These are phyloP conservation scores for Tricholoma hemisulphureum DNA, from an alignment of 768 basidiomycete genomes.

Conservation along the genomic window DNA sequence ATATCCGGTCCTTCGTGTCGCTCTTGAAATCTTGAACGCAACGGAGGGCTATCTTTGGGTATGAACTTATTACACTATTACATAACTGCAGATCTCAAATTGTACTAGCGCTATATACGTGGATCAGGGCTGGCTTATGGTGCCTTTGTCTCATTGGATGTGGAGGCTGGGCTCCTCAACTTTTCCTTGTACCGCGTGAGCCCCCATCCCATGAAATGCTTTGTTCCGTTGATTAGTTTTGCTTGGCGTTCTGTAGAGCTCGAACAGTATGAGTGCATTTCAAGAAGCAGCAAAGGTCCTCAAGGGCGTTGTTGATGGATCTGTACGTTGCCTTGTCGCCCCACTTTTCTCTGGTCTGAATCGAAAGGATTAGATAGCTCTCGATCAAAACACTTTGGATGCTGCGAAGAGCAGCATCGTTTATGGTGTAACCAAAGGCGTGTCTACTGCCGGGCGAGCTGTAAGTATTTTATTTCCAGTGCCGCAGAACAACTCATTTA, in stretches of 20 bases:
- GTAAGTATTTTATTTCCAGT: constrained; percentile 43
- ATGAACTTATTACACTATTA: constrained; percentile 11
- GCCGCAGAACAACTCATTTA: background rate
- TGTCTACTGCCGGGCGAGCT: constrained; percentile 85
- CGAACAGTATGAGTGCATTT: constrained; percentile 76
- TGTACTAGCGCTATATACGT: constrained; percentile 77
- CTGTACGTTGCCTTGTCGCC: constrained; percentile 46
- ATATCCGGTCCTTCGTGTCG: constrained; percentile 81
- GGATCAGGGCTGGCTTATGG: constrained; percentile 95
- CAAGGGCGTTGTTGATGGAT: constrained; percentile 74
- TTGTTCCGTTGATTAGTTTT: background rate
- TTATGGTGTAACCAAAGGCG: constrained; percentile 72
- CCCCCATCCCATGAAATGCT: constrained; percentile 1
- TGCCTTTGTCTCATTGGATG: constrained; percentile 70
- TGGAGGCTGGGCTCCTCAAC: constrained; percentile 72
- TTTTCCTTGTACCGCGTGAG: constrained; percentile 80
- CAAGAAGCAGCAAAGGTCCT: constrained; percentile 78
- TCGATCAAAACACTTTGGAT: constrained; percentile 81
- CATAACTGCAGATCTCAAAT: constrained; percentile 8
- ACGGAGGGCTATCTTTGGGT: constrained; percentile 96
- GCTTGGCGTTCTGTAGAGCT: constrained; percentile 51
- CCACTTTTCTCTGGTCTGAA: background rate
- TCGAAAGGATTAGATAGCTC: constrained; percentile 54
- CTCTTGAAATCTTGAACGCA: constrained; percentile 85
- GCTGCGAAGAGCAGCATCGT: constrained; percentile 92